A percentile compares a stretch with the other conserved stretches of the same genome.
Evolutionary conservation across 805 yeast species (phyloP).

Genomic region (Schwanniomyces occidentalis): DNA sequence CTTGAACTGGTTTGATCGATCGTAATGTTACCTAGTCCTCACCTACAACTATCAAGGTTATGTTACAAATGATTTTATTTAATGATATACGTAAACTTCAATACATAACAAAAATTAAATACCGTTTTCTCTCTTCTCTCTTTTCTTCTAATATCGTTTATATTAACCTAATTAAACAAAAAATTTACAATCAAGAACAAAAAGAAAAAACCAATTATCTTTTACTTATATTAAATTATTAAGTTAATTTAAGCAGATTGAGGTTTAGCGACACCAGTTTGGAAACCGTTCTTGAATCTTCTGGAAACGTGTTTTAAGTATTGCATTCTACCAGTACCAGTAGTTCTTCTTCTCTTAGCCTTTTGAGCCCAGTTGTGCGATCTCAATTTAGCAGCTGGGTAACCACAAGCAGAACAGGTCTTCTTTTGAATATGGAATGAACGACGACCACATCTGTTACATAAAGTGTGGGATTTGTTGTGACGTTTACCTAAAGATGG

Average conservation of each 20-base stretch:
- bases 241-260: conserved; percentile 55
- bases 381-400: conserved; percentile 99
- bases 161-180: conserved; percentile 4
- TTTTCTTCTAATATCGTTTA: not conserved
- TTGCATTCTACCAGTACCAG: conserved; percentile 99
- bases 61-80: conserved; percentile 2
- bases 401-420: conserved; percentile 98
- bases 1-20: too few species aligned
- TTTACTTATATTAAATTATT: conserved; percentile 7
- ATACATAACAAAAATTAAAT: conserved; percentile 5
- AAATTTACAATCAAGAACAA: not conserved
- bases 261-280: conserved; percentile 75
- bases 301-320: conserved; percentile 96
- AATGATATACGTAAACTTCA: conserved; percentile 3
- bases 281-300: conserved; percentile 99
- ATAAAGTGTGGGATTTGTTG: conserved; percentile 98
- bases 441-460: conserved; percentile 99
- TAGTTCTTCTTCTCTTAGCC: conserved; percentile 99
- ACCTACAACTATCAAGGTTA: too few species aligned
- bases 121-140: not conserved
- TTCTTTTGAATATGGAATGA: conserved; percentile 99
- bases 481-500: conserved; percentile 99
- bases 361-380: conserved; percentile 98
- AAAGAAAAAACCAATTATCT: conserved; percentile 6
- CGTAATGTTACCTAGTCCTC: too few species aligned